These are phyloP conservation scores for Cystobasidiaceae sp. DNA, from an alignment of 1,284 basidiomycete genomes.

Conservation along the genomic window DNA sequence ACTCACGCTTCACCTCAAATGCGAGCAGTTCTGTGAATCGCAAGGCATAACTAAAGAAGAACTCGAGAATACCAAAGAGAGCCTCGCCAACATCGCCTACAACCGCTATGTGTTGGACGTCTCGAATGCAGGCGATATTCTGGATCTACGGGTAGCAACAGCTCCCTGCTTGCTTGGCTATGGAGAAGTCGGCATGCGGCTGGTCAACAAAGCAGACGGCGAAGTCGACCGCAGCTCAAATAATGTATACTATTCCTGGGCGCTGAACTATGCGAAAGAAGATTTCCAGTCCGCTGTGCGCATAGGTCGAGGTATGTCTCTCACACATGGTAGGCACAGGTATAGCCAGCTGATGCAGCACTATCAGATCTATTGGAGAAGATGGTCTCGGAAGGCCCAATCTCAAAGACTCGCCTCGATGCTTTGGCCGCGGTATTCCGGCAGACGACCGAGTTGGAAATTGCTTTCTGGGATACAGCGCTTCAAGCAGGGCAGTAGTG, in stretches of 20 bases:
- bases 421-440: conserved; percentile 45
- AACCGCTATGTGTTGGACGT: conserved; percentile 75
- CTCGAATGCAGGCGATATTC: conserved; percentile 65
- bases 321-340: not conserved
- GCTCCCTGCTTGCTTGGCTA: conserved; percentile 86
- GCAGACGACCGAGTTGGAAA: conserved; percentile 64
- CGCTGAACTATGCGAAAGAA: not conserved
- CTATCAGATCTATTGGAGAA: conserved; percentile 59
- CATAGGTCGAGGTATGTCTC: not conserved
- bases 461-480: conserved; percentile 71
- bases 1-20: no score
- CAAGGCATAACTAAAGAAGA: conserved; percentile 64
- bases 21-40: conserved; percentile 64
- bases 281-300: conserved; percentile 6
- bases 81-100: conserved; percentile 59
- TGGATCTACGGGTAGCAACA: conserved; percentile 70
- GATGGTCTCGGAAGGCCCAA: conserved; percentile 59
- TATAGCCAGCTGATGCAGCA: not conserved
- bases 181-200: conserved; percentile 69
- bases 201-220: not conserved
- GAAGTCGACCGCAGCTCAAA: conserved; percentile 1
- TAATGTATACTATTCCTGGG: conserved; percentile 12
- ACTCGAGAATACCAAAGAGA: conserved; percentile 61
- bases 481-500: conserved; percentile 1
- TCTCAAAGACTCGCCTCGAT: conserved; percentile 57